phyloP scores from a whole-genome alignment of 306 rosid genomes.

The Begonia masoniana region DNA sequence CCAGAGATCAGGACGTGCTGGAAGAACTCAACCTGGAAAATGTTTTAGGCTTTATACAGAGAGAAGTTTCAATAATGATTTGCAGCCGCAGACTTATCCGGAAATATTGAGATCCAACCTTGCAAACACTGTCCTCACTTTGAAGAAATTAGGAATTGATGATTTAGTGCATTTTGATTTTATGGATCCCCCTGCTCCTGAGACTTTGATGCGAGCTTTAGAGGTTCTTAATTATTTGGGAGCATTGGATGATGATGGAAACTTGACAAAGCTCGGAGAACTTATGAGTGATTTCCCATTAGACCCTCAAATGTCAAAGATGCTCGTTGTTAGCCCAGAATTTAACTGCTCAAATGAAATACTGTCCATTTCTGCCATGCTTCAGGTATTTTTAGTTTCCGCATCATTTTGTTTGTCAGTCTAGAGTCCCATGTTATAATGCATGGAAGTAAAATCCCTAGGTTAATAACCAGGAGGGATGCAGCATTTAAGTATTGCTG shows the following conservation, averaged over 20 bases:
- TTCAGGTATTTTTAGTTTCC: conserved; percentile 49
- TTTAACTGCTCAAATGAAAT: conserved; percentile 96
- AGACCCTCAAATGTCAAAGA: conserved; percentile 99
- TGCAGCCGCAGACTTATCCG: conserved; percentile 89
- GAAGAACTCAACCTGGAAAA: conserved; percentile 96
- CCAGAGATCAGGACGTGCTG: conserved; percentile 97
- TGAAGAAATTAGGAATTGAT: conserved; percentile 90
- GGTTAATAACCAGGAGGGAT: conserved; percentile 11
- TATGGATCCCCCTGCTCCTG: conserved; percentile 99
- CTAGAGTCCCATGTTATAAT: conserved; percentile 11
- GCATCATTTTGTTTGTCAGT: conserved; percentile 17
- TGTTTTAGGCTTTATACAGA: conserved; percentile 91
- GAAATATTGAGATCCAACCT: conserved; percentile 91
- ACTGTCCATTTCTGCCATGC: conserved; percentile 82
- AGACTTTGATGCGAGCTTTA: conserved; percentile 93
- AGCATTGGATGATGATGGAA: conserved; percentile 92
- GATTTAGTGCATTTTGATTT: conserved; percentile 95
- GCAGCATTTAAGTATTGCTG: conserved; percentile 25
- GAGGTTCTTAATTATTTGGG: conserved; percentile 96
- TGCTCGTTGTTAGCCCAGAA: conserved; percentile 89
- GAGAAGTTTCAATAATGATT: conserved; percentile 77
- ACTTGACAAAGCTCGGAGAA: conserved; percentile 80
- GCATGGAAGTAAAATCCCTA: conserved; percentile 11
- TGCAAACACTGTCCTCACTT: conserved; percentile 83
- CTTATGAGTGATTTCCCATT: conserved; percentile 93